phyloP scores from a whole-genome alignment of 768 basidiomycete genomes.

The Dictyophora rubrovolvata region DNA sequence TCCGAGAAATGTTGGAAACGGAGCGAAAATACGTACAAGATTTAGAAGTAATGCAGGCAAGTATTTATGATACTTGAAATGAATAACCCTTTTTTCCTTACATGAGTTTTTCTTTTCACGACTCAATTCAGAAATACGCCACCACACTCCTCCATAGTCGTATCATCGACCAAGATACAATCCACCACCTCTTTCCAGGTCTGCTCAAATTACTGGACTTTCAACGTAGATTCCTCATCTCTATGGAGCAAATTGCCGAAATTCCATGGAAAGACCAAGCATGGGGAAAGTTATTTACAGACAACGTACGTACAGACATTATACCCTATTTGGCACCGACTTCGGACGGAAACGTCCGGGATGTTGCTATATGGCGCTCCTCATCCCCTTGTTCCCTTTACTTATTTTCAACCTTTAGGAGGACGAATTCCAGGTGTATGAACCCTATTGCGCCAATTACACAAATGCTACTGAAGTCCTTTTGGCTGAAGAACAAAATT shows the following conservation, averaged over 20 bases:
- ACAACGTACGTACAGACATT: conserved; percentile 51
- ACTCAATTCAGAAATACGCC: conserved; percentile 66
- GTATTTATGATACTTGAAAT: conserved; percentile 19
- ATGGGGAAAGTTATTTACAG: conserved; percentile 79
- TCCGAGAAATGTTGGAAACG: conserved; percentile 86
- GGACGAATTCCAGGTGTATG: conserved; percentile 91
- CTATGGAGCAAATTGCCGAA: conserved; percentile 77
- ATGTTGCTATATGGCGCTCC: conserved; percentile 12
- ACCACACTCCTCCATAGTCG: conserved; percentile 72
- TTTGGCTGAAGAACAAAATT: conserved; percentile 75
- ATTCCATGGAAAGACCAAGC: conserved; percentile 73
- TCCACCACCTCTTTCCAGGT: conserved; percentile 91
- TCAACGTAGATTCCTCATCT: conserved; percentile 88
- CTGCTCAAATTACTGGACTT: conserved; percentile 94
- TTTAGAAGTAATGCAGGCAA: conserved; percentile 89
- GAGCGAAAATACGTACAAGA: conserved; percentile 97
- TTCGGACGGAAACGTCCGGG: conserved; percentile 12
- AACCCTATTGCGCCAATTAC: conserved; percentile 96
- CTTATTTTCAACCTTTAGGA: conserved; percentile 48
- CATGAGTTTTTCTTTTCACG: conserved; percentile 14
- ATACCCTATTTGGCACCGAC: conserved; percentile 20
- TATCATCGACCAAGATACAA: conserved; percentile 87
- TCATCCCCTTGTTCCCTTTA: conserved; percentile 6
- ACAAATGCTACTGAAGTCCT: conserved; percentile 78
- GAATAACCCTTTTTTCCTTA: neutral